Base-by-base conservation (phyloP, 1,284 basidiomycete genomes). In the Amylostereum areolatum region DNA sequence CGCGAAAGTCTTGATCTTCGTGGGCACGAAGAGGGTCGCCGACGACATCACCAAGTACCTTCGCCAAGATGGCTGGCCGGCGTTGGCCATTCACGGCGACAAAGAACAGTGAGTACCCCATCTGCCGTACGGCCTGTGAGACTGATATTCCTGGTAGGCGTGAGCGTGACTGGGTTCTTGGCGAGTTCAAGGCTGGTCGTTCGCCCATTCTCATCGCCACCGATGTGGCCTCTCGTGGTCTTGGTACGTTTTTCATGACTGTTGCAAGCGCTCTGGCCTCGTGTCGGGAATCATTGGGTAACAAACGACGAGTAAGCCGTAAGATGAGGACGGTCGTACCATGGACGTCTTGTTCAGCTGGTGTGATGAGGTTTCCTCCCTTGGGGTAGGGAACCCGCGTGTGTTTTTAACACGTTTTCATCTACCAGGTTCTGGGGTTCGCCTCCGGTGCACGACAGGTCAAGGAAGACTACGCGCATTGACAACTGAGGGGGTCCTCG, bases 21-120 rank as follows among this genome's bases (percentile, higher is more conserved):
- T 98, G 52, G 93, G 85, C 39, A 99, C 96, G 43, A 99, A 99
- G 75, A 85, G 96, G 51, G 90, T 97, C 50, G 96, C 96, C 49
- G 96, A 99, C 66, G 96, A 99, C 60, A 89, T 99, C 60, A 99
- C 96, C 42, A 99, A 98, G 73, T 94, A 94, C 69, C 75, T 97
- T 46, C 87, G 94, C 59, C 89, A 92, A 77, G 94, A 99, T 65
- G 96, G 96, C 29, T 99, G 96, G 96, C 96, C 96, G 30, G 94
- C 96, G 9, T 78, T 99, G 46, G 96, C 96, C 54, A 99, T 99
- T 62, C 96, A 99, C 69, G 96, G 96, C 66, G 96, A 99, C 77
- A 97, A 97, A 72, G 89, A 92, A 73, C 90, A 96, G 89, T 88
- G 67, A 63, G 86, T 83, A 12, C 5, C 18, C 30, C 33, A 56